Base-by-base conservation (phyloP, 495 filamentous ascomycete genomes). In the Xylaria flabelliformis region DNA sequence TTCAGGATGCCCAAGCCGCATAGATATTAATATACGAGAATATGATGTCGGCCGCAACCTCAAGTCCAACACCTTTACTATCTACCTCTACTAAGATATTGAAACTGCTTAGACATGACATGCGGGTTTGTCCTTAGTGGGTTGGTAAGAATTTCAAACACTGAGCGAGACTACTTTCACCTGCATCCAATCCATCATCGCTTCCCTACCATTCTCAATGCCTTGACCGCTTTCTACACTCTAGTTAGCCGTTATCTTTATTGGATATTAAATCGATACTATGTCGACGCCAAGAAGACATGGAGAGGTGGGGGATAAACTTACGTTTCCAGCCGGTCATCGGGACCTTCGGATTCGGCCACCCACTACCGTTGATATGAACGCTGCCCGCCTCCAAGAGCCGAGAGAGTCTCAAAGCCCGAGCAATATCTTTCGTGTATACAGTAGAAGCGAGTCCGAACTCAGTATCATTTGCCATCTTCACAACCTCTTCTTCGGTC, bases 381-480 rank as follows among this genome's bases (percentile, higher is more conserved):
- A 83, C 84, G 42, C 80, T 78, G n/a, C 93, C 93, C 13, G 91
- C 91, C 81, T 93, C 85, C n/a, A 94, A 81, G 74, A 86, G 81
- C 74, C 88, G 88, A 36, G 91, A 87, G 44, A 94, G 83, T 32
- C 89, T 84, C 75, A 94, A 88, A 46, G 90, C 92, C 72, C 87
- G 78, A 72, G 90, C 91, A 51, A 93, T 78, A 72, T 94, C 86
- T 69, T 84, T 85, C 15, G 92, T 94, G 74, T 92, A 95, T 46
- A 96, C 88, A 17, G 91, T 88, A 1, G 91, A 90, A 4, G 90
- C 91, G 7, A 94, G 86, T 48, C 93, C 93, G 50, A 91, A 86
- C 65, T 89, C 84, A 15, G 91, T 92, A 69, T 89, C 79, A 80
- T 95, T 96, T 4, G 93, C 92, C 69, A 91, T 88, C 44, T 74